phyloP scores from a whole-genome alignment of 768 basidiomycete species.

The Kwoniella shandongensis region DNA sequence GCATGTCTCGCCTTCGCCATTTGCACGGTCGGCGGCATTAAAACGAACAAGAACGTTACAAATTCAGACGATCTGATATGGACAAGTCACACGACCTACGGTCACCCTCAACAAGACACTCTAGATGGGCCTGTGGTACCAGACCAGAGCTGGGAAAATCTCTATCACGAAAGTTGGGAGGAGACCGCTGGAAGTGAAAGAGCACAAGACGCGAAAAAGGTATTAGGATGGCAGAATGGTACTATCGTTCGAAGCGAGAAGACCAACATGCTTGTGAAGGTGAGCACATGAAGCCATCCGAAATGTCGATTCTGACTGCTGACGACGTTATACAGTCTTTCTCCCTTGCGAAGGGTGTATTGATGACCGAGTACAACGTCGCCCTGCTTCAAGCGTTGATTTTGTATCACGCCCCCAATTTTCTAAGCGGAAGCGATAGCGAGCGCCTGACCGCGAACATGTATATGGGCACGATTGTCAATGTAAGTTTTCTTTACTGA shows the following conservation, averaged over 20 bases:
- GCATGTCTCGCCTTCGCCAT: conserved; percentile 54
- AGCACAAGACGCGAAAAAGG: conserved; percentile 20
- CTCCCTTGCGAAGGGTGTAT: conserved; percentile 48
- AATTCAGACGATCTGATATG: conserved; percentile 5
- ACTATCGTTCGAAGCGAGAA: conserved; percentile 51
- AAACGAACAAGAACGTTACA: conserved; percentile 8
- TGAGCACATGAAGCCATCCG: background rate
- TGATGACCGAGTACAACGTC: conserved; percentile 52
- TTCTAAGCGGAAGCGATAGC: conserved; percentile 38
- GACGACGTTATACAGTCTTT: conserved; percentile 42
- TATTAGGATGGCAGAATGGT: conserved; percentile 38
- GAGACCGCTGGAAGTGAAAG: conserved; percentile 7
- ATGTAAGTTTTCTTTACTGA: conserved; percentile 28
- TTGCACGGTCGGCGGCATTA: conserved; percentile 51
- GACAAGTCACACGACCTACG: background rate
- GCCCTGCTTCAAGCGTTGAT: conserved; percentile 47
- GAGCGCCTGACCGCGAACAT: conserved; percentile 47
- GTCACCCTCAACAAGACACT: background rate
- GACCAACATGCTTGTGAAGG: conserved; percentile 54
- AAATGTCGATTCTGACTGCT: background rate
- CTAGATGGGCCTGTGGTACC: conserved; percentile 38
- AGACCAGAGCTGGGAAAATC: conserved; percentile 29
- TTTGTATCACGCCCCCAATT: conserved; percentile 49
- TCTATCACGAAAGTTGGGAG: conserved; percentile 32
- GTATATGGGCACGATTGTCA: conserved; percentile 50